Base-by-base conservation (phyloP, 2,329 filamentous ascomycete species). In the Aspergillus sp. region DNA sequence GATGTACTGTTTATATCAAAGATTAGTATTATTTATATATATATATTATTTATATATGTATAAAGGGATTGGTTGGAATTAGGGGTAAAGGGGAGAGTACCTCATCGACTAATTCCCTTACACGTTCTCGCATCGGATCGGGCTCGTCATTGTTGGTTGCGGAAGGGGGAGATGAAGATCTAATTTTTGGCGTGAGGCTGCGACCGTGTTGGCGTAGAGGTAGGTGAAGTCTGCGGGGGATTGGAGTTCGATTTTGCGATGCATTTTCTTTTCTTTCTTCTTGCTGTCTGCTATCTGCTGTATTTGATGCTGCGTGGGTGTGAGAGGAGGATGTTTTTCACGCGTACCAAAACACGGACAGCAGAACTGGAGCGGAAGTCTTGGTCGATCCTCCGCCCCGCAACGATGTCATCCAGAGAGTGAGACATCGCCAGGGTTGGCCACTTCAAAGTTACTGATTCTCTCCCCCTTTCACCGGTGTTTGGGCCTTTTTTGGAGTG, bases 191-290 rank as follows among this genome's bases (percentile, higher is more conserved):
- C 66, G 70, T 19, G 72, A 71, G 45, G 69, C 60, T 4, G 63
- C 59, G 44, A 67, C 52, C 27, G 71, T 66, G 56, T 75, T 75
- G 48, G 61, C 57, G 49, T 72, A 69, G 38, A 75, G 70, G 46
- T 73, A 75, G 42, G 66, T 69, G 40, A 75, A 68, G 60, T 75
- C 72, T 46, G 66, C 64, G 43, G 71, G 61, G 36, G 72, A 70
- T 57, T 75, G 72, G n/a, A 75, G 67, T 47, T 75, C 72, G 56
- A 75, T 68, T 55, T 73, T 74, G 52, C 72, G 70, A 52, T 75
- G 66, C 54, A 49, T 35, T 6, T 33, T 8, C 6, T 8, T 27
- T 26, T n/a, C 27, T 38, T 31, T 38, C 26, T 40, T 39, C 38
- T 44, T 41, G 34, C 6, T n/a, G 43, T 19, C 19, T 19, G 19